Evolutionary conservation across 2,329 filamentous ascomycete species (phyloP).

Genomic region (Ophiostoma novo-ulmi): DNA sequence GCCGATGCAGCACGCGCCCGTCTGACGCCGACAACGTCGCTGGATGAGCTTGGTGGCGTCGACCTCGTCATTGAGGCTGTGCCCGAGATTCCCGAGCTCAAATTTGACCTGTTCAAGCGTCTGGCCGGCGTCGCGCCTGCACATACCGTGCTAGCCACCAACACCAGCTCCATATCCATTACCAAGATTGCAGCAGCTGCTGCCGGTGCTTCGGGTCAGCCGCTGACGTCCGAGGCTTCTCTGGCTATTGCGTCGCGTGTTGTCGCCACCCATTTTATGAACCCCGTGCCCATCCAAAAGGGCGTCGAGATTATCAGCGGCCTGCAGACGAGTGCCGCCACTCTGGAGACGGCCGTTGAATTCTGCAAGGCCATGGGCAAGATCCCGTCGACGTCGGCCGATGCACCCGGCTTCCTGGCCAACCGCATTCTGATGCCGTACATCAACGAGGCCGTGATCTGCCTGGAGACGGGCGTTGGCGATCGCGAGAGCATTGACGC

Average conservation of each 20-base stretch:
- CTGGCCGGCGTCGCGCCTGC: conserved; percentile 75
- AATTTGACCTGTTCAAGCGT: conserved; percentile 78
- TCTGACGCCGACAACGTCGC: conserved; percentile 63
- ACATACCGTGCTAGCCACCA: conserved; percentile 89
- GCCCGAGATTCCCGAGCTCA: conserved; percentile 83
- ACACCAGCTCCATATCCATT: conserved; percentile 98
- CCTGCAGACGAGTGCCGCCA: conserved; percentile 79
- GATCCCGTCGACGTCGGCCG: conserved; percentile 77
- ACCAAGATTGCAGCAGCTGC: conserved; percentile 87
- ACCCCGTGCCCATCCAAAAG: conserved; percentile 93
- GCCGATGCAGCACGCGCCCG: conserved; percentile 67
- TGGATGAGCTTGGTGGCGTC: conserved; percentile 73
- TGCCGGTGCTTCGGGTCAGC: conserved; percentile 39
- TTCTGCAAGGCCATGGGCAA: conserved; percentile 94
- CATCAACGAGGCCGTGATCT: conserved; percentile 97
- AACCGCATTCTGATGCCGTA: conserved; percentile 99
- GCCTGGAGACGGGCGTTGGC: conserved; percentile 88
- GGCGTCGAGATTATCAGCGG: conserved; percentile 97
- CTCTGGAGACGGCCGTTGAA: conserved; percentile 72
- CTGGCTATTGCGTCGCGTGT: conserved; percentile 73
- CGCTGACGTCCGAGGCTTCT: conserved; percentile 41
- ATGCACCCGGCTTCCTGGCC: conserved; percentile 89
- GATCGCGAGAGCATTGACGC: conserved; percentile 85
- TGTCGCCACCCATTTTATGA: conserved; percentile 98
- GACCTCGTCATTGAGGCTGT: conserved; percentile 99